These are phyloP conservation scores for Trichosporon asahii DNA, from an alignment of 1,284 basidiomycete genomes.

Conservation along the genomic window DNA sequence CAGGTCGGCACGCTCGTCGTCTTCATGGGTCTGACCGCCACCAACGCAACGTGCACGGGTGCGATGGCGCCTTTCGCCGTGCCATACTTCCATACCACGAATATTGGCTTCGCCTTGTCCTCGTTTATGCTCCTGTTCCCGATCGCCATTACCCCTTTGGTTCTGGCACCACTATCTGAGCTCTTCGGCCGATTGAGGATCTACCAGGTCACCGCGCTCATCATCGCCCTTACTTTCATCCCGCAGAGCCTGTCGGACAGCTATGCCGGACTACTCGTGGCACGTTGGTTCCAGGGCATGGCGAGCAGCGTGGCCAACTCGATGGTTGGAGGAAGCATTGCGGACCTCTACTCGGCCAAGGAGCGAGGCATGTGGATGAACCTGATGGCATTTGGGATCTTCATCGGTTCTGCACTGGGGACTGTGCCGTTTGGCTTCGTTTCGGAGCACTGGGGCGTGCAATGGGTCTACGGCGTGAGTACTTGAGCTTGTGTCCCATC, in stretches of 20 bases:
- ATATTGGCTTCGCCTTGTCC: conserved; percentile 29
- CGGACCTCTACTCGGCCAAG: conserved; percentile 46
- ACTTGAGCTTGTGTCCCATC: too few species aligned
- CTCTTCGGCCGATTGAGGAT: conserved; percentile 42
- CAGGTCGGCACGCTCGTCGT: conserved; percentile 30
- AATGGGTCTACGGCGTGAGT: conserved; percentile 43
- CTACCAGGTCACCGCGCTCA: conserved; percentile 40
- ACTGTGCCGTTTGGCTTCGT: conserved; percentile 34
- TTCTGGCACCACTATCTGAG: conserved; percentile 47
- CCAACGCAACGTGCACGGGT: conserved; percentile 32
- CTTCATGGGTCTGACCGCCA: conserved; percentile 33
- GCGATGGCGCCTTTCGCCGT: conserved; percentile 34
- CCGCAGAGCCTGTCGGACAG: conserved; percentile 43
- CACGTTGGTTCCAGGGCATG: conserved; percentile 47
- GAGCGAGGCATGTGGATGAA: conserved; percentile 53
- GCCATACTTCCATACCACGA: conserved; percentile 31
- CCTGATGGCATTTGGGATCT: conserved; percentile 50
- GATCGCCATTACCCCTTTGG: conserved; percentile 42
- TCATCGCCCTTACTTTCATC: conserved; percentile 44
- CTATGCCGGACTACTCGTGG: conserved; percentile 42
- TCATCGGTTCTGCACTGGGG: conserved; percentile 39
- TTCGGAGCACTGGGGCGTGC: conserved; percentile 33
- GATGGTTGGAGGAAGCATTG: conserved; percentile 49
- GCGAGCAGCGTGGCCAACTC: conserved; percentile 39
- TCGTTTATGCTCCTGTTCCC: conserved; percentile 36